Percentiles rank a stretch among this genome's conserved stretches.
Conservation (phyloP, 2,329 filamentous ascomycete genomes). For the Cadophora sp. region DNA sequence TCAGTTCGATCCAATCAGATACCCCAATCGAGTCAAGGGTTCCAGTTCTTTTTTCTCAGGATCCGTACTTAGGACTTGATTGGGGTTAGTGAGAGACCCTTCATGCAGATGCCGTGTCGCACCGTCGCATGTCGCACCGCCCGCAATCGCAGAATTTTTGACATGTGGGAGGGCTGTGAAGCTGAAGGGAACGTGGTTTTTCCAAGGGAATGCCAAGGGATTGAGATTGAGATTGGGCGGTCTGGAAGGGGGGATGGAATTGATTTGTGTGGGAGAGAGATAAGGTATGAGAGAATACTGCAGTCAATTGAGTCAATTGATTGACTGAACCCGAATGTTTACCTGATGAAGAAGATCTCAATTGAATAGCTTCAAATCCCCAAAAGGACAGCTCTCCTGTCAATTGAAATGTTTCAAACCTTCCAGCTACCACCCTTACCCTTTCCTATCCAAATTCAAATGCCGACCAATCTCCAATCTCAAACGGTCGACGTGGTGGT, state of each 20-base stretch:
- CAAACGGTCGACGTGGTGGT: not conserved
- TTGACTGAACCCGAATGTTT: not conserved
- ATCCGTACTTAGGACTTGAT: no score
- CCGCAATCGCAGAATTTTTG: not conserved
- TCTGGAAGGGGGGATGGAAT: not conserved
- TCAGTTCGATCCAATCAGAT: not conserved
- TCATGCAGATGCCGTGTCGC: slow-evolving; percentile 13
- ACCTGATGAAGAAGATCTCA: not conserved
- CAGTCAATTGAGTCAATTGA: not conserved
- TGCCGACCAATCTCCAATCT: not conserved
- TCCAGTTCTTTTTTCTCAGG: no score
- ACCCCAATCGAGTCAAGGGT: not conserved
- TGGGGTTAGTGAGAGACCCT: slow-evolving; percentile 1
- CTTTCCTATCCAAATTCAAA: not conserved
- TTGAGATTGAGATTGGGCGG: not conserved
- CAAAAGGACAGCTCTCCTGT: not conserved
- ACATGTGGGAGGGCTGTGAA: slow-evolving; percentile 13
- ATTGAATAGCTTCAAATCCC: not conserved
- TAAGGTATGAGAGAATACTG: no score
- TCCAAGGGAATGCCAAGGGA: not conserved
- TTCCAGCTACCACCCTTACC: not conserved
- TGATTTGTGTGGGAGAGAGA: not conserved
- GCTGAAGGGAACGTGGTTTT: not conserved
- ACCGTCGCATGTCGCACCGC: not conserved
- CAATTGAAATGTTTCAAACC: not conserved